These are phyloP conservation scores for Aureobasidium sp. DNA, from an alignment of 2,329 filamentous ascomycete species.

Conservation along the genomic window DNA sequence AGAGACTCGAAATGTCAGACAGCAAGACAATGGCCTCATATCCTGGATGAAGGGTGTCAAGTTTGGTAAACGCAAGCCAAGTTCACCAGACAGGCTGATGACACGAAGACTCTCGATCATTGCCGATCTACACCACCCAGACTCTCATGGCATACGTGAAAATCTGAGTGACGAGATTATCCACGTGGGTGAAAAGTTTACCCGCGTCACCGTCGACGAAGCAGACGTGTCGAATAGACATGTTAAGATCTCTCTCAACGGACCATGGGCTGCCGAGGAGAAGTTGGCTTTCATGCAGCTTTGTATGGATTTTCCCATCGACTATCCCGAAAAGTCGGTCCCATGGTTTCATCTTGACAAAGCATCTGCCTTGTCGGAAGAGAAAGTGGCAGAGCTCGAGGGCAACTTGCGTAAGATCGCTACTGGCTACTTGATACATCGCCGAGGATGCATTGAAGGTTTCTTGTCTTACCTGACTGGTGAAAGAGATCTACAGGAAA, in stretches of 20 bases:
- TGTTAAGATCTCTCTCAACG: constrained; percentile 48
- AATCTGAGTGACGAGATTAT: constrained; percentile 53
- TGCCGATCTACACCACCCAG: constrained; percentile 2
- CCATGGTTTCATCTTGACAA: constrained; percentile 48
- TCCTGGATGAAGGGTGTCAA: constrained; percentile 58
- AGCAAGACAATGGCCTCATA: constrained; percentile 43
- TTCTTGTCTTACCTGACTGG: constrained; percentile 53
- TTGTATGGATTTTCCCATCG: constrained; percentile 48
- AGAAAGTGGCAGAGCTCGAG: constrained; percentile 40
- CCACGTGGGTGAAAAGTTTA: constrained; percentile 51
- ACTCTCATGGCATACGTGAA: constrained; percentile 29
- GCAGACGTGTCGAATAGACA: constrained; percentile 47
- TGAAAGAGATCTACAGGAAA: constrained; percentile 50
- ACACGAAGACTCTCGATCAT: constrained; percentile 13
- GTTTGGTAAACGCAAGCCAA: constrained; percentile 37
- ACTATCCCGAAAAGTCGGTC: constrained; percentile 45
- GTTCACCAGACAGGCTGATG: constrained; percentile 4
- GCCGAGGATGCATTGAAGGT: constrained; percentile 51
- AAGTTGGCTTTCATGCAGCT: constrained; percentile 47
- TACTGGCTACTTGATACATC: constrained; percentile 43
- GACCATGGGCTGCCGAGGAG: constrained; percentile 49
- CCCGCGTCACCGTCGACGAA: constrained; percentile 50
- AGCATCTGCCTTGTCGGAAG: constrained; percentile 44
- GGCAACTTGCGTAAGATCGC: constrained; percentile 47
- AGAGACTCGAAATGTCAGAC: constrained; percentile 33